A percentile compares a stretch with the other conserved stretches of the same genome.
These are phyloP conservation scores for Jackrogersella minutella DNA, from an alignment of 495 filamentous ascomycete species.

Conservation along the genomic window DNA sequence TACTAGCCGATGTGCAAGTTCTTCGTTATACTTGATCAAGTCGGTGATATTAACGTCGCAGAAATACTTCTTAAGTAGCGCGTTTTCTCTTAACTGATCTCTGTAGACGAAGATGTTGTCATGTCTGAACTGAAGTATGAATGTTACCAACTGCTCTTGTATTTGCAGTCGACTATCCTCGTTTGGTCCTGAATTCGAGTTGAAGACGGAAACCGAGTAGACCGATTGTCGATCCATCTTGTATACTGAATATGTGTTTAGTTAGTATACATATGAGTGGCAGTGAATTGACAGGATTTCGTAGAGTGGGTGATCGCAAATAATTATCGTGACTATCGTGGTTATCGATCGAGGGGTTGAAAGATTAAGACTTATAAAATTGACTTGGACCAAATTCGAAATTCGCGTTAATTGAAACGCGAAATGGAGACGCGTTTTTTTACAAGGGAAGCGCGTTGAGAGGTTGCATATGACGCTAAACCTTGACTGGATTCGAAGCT, in stretches of 20 bases:
- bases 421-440: slow-evolving; percentile 33
- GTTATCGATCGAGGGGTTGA: slow-evolving; percentile 32
- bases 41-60: slow-evolving; percentile 98
- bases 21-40: slow-evolving; percentile 95
- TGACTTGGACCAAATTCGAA: not conserved
- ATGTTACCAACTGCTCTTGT: slow-evolving; percentile 73
- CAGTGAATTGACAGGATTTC: not conserved
- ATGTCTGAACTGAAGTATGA: slow-evolving; percentile 93
- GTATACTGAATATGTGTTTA: slow-evolving; percentile 11
- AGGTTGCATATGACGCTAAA: slow-evolving; percentile 40
- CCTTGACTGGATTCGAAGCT: not conserved
- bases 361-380: slow-evolving; percentile 30
- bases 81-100: slow-evolving; percentile 96
- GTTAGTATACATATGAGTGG: not conserved
- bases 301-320: not conserved
- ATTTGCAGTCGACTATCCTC: slow-evolving; percentile 65
- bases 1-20: slow-evolving; percentile 88
- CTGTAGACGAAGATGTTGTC: slow-evolving; percentile 98
- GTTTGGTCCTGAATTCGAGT: slow-evolving; percentile 64
- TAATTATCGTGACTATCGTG: slow-evolving; percentile 7
- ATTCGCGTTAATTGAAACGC: slow-evolving; percentile 37
- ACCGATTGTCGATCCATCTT: slow-evolving; percentile 89
- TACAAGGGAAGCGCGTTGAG: slow-evolving; percentile 40
- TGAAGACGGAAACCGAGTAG: slow-evolving; percentile 82
- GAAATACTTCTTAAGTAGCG: slow-evolving; percentile 91